Base-by-base conservation (phyloP, 352 stramenopile species). In the Pythium monospermum region DNA sequence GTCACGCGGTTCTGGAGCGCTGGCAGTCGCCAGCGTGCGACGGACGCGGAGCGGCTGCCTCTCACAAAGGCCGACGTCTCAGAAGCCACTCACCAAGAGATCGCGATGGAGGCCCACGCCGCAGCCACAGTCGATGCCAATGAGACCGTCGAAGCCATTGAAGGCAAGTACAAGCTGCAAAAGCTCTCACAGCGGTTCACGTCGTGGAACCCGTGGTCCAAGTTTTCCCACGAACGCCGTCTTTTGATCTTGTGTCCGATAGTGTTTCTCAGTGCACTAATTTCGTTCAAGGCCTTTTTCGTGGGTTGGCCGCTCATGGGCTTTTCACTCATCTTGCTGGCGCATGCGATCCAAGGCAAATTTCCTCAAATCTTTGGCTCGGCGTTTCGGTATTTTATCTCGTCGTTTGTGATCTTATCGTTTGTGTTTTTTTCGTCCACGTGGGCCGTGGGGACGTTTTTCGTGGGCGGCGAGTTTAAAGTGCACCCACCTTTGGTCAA, bases 381-480 rank as follows among this genome's bases (percentile, higher is more conserved):
- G 21, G 83, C 83, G 2, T 94, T 94, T 69, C 85, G 85, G 55
- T 82, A 76, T 15, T 94, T 94, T 46, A 90, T 94, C 66, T 89
- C 77, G 19, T 69, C 71, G 25, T 92, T 94, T 49, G 79, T 94
- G 6, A 61, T 91, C 35, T 38, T 94, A 7, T 92, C 81, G 31
- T 91, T 92, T 42, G 66, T 92, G 7, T 94, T 94, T 59, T 94
- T 94, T 59, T 87, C 83, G 43, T 91, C 81, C 15, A 86, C 81
- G 39, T 94, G 81, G 76, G 79, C 74, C n/a, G 68, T 94, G 25
- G 83, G 83, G 35, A 94, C 81, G 19, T 94, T 94, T 48, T 79
- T 94, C n/a, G 64, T 87, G 40, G 83, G 81, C 26, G 81, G 77
- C 13, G 76, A 91, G 58, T 94, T 94, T 51, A 71, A 86, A 23